Evolutionary conservation across 495 filamentous ascomycete genomes (phyloP).

Genomic region (Penicillium daleae): DNA sequence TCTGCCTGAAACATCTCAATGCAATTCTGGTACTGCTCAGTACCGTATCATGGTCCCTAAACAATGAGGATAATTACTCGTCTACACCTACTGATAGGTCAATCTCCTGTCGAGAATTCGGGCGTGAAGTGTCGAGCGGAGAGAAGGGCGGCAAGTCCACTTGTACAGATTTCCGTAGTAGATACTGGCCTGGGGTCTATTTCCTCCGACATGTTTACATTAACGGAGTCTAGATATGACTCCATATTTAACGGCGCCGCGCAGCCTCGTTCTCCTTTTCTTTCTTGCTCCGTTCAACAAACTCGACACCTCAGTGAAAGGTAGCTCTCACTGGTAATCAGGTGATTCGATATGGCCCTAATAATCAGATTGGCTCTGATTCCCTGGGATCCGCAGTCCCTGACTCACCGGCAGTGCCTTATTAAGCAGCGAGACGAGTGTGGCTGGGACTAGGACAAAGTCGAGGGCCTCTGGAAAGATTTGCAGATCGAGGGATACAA

Average conservation of each 20-base stretch:
- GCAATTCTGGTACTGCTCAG: not conserved
- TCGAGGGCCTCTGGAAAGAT: slow-evolving; percentile 24
- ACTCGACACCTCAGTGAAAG: no score
- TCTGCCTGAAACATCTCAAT: not conserved
- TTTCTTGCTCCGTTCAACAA: no score
- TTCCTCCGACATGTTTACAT: no score
- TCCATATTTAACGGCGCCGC: no score
- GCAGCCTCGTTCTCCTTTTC: no score
- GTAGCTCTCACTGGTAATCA: not conserved
- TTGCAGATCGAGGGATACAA: slow-evolving; percentile 26
- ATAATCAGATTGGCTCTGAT: slow-evolving; percentile 18
- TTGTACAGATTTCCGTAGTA: no score
- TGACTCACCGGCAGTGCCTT: slow-evolving; percentile 20
- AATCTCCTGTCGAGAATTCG: not conserved
- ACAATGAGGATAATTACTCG: not conserved
- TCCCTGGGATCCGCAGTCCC: slow-evolving; percentile 30
- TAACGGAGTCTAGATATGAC: no score
- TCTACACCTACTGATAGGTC: not conserved
- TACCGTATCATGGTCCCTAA: not conserved
- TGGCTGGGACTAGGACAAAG: slow-evolving; percentile 28
- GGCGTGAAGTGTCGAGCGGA: not conserved
- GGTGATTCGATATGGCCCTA: slow-evolving; percentile 24
- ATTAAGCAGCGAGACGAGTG: slow-evolving; percentile 30
- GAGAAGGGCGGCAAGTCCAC: no score
- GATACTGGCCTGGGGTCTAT: no score